Evolutionary conservation across 2,329 filamentous ascomycete species (phyloP), one percentile per base, ranked within the genome.

Genomic region (Alternaria arbusti): DNA sequence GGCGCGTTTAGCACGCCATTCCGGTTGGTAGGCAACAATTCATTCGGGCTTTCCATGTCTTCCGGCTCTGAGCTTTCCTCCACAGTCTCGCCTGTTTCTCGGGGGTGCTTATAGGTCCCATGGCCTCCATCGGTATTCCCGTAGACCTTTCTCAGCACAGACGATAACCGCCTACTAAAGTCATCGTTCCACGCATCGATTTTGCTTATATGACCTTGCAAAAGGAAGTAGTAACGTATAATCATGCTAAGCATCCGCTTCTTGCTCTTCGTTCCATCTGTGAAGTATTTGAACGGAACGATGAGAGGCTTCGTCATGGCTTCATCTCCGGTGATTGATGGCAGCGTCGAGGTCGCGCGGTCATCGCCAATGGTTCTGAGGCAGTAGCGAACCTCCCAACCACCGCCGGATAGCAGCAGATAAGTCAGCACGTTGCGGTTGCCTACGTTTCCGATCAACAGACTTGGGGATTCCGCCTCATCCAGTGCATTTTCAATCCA

Each of bases 221-320:
- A 36, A 26, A 66, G n/a, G 20, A 63, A 66, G 23, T 67, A 67
- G 47, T 57, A 64, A n/a, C 58, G 52, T 13, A 67, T 52, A 6
- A 66, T 23, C 40, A 59, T 54, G 32, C 57, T 61, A 22, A 67
- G 60, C 40, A 52, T 63, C 3, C 57, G 22, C 45, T 66, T 64
- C 45, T 52, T 62, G 4, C 44, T 9, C 15, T 59, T 59, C 3
- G 45, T 20, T 11, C 20, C 20, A 11, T 54, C 49, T 13, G 54
- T 46, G 23, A 55, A 26, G 32, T 66, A 50, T 40, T 57, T 65
- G 26, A 67, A 67, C 2, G 65, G 65, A 12, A 54, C 44, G 46
- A 54, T n/a, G 17, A 67, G 65, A 26, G 54, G 15, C 20, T 32
- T n/a, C n/a, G 28, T 30, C 4, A 63, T 26, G 20, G 61, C 59